Percentiles rank a stretch among this genome's conserved stretches.
Evolutionary conservation across 495 filamentous ascomycete genomes (phyloP).

Genomic region (Xylaria longipes): DNA sequence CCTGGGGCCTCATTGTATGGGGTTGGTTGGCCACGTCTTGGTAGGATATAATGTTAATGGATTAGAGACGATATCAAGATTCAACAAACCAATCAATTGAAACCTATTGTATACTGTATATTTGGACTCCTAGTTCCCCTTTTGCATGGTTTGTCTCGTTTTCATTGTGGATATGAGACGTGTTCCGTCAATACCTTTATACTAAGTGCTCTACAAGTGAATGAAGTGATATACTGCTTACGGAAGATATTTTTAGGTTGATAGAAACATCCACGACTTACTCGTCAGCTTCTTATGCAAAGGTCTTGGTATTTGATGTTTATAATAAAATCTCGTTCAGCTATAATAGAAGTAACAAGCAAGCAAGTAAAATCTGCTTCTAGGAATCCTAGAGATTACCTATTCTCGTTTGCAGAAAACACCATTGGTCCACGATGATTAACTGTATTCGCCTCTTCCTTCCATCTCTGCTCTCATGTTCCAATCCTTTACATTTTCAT

Average conservation of each 20-base stretch:
- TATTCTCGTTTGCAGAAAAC: not conserved
- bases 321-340: not conserved
- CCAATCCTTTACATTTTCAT: not conserved
- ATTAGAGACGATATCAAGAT: conserved; percentile 25
- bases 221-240: not conserved
- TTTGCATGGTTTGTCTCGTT: not conserved
- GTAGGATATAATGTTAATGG: conserved; percentile 31
- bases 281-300: too few relatives aligned
- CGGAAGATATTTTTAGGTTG: not conserved
- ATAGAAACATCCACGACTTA: not conserved
- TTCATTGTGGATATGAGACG: not conserved
- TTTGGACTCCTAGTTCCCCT: not conserved
- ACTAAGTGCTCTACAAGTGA: not conserved
- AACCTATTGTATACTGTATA: not conserved
- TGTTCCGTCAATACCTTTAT: not conserved
- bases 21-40: conserved; percentile 17
- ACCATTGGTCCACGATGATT: not conserved
- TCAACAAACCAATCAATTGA: conserved; percentile 5
- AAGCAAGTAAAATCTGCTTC: not conserved
- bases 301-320: too few relatives aligned
- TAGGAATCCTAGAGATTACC: not conserved
- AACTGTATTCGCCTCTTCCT: not conserved
- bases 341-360: not conserved
- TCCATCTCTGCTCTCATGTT: not conserved
- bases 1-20: conserved; percentile 10